A percentile compares a stretch with the other conserved stretches of the same genome.
Conservation (phyloP, 164 flowering plant genomes). For the Tetrastigma voinierianum region DNA sequence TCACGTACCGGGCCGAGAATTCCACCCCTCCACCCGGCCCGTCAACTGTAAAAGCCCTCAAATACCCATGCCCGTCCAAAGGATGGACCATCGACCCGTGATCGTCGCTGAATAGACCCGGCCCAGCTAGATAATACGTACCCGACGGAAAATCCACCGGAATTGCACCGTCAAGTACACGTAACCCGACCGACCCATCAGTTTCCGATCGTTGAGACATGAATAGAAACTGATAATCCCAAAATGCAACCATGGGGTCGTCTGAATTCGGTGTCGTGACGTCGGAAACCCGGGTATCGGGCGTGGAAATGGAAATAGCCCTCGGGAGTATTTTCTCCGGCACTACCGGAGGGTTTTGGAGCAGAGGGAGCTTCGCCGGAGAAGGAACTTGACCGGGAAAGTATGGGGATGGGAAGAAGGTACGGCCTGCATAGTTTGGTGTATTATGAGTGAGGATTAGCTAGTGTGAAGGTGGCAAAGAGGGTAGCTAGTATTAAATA, state of each 20-base stretch:
- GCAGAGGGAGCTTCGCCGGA: slow-evolving; percentile 18
- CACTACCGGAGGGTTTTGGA: slow-evolving; percentile 1
- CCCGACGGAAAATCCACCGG: slow-evolving; percentile 81
- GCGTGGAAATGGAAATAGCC: slow-evolving; percentile 31
- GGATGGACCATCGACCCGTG: slow-evolving; percentile 95
- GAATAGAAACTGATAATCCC: slow-evolving; percentile 89
- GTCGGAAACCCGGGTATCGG: slow-evolving; percentile 3
- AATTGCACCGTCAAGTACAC: slow-evolving; percentile 54
- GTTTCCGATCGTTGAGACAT: slow-evolving; percentile 77
- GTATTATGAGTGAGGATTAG: not conserved
- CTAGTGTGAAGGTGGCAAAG: not conserved
- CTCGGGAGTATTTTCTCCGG: slow-evolving; percentile 10
- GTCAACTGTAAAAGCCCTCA: slow-evolving; percentile 64
- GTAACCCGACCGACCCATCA: slow-evolving; percentile 39
- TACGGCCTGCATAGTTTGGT: slow-evolving; percentile 33
- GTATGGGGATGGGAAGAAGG: slow-evolving; percentile 17
- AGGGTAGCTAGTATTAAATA: not conserved
- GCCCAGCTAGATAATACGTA: slow-evolving; percentile 85
- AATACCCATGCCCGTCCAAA: slow-evolving; percentile 91
- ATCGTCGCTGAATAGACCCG: slow-evolving; percentile 82
- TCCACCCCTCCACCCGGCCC: slow-evolving; percentile 37
- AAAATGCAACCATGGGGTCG: slow-evolving; percentile 50
- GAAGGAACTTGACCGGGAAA: slow-evolving; percentile 21
- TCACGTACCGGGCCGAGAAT: slow-evolving; percentile 76
- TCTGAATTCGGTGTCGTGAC: slow-evolving; percentile 16